Percentiles rank a stretch among this genome's conserved stretches.
Conservation (phyloP, 164 flowering plant genomes). For the Kingdonia uniflora region DNA sequence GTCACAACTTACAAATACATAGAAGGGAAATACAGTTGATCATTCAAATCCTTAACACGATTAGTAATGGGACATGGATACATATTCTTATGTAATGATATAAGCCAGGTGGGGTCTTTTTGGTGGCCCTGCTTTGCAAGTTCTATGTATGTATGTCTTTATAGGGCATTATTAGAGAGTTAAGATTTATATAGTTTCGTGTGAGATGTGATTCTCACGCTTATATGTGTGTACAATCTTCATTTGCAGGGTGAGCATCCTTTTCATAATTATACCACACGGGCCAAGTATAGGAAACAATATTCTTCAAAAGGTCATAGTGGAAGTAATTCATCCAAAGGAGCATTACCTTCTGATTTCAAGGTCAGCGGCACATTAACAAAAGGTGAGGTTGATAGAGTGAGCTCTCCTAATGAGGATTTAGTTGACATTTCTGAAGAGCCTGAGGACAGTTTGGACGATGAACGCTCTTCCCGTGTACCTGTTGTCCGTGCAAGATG, state of each 20-base stretch:
- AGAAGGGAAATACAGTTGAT: too few relatives aligned
- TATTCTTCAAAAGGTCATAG: constrained; percentile 14
- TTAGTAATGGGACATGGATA: too few relatives aligned
- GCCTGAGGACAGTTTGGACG: constrained; percentile 10
- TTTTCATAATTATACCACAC: constrained; percentile 76
- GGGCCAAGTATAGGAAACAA: constrained; percentile 64
- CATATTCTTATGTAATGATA: too few relatives aligned
- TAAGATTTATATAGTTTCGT: too few relatives aligned
- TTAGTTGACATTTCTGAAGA: constrained; percentile 7
- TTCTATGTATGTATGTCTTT: too few relatives aligned
- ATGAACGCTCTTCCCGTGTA: constrained; percentile 11
- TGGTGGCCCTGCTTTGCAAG: too few relatives aligned
- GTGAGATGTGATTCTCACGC: too few relatives aligned
- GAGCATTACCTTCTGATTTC: constrained; percentile 17
- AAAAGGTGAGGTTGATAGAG: constrained; percentile 13
- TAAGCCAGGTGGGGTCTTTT: too few relatives aligned
- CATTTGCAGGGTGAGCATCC: constrained; percentile 92
- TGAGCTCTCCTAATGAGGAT: constrained; percentile 14
- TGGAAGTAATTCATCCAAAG: constrained; percentile 15
- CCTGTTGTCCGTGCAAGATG: constrained; percentile 63
- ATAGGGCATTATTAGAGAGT: too few relatives aligned
- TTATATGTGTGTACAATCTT: too few relatives aligned
- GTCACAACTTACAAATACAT: too few relatives aligned
- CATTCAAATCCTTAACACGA: too few relatives aligned
- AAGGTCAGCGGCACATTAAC: constrained; percentile 32